Percentiles rank a stretch among this genome's conserved stretches.
Evolutionary conservation across 768 basidiomycete genomes (phyloP).

Genomic region (Hydnomerulius pinastri): DNA sequence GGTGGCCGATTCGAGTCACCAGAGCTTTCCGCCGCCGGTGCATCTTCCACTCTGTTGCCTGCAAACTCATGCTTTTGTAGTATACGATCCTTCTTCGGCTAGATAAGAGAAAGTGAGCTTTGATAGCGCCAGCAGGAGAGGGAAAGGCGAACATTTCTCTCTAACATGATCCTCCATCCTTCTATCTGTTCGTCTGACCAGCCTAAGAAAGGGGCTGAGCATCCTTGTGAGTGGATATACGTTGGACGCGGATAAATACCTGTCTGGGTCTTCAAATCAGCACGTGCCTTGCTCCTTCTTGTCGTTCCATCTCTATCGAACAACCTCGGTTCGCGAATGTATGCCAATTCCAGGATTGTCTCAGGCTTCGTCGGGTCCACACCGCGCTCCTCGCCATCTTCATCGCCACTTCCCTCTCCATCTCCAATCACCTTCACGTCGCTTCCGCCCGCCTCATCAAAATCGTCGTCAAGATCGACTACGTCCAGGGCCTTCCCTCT

Average conservation of each 20-base stretch:
- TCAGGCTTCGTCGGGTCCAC: slow-evolving; percentile 44
- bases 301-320: slow-evolving; percentile 80
- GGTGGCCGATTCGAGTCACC: slow-evolving; percentile 5
- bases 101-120: slow-evolving; percentile 4
- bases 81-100: slow-evolving; percentile 78
- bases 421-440: slow-evolving; percentile 57
- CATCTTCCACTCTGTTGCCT: slow-evolving; percentile 49
- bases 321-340: slow-evolving; percentile 69
- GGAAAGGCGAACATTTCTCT: slow-evolving; percentile 68
- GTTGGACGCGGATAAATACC: slow-evolving; percentile 42
- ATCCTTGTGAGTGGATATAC: background rate
- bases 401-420: slow-evolving; percentile 50
- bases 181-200: slow-evolving; percentile 88
- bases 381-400: slow-evolving; percentile 32
- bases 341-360: slow-evolving; percentile 73
- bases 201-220: slow-evolving; percentile 38
- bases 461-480: slow-evolving; percentile 56
- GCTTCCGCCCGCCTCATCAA: slow-evolving; percentile 42
- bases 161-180: slow-evolving; percentile 90
- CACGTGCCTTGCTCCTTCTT: slow-evolving; percentile 64
- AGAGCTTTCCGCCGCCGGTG: background rate
- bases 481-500: slow-evolving; percentile 19
- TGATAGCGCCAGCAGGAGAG: slow-evolving; percentile 7
- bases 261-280: slow-evolving; percentile 67
- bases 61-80: slow-evolving; percentile 75